Evolutionary conservation across 106 monocot genomes (phyloP), one percentile per base, ranked within the genome.

Genomic region (Dendrobium huoshanense): DNA sequence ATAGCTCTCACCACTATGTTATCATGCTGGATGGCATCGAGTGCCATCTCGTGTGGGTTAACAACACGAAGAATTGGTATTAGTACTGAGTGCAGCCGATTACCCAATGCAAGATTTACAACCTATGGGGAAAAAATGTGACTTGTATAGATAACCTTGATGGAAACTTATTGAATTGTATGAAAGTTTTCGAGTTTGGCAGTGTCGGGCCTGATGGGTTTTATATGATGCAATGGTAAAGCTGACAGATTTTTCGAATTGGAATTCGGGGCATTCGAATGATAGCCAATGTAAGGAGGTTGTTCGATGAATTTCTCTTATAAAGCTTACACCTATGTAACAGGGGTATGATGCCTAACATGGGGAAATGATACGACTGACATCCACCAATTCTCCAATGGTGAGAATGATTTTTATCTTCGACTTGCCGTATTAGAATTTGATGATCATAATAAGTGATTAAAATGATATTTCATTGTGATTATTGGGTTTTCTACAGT

Each of bases 261-360:
- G 81, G 86, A 16, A 68, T 20, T 5, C 5, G 1, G 47, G 55
- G 16, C 75, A 64, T 55, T 29, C 7, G 9, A 64, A 76, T 65
- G 65, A 24, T 55, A 27, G 67, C 5, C 73, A 72, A 9, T 91
- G 91, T 56, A 18, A 33, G 19, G 43, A 78, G 7, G 17, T 27
- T 91, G 91, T 59, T 11, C 82, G 67, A 78, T 5, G 11, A 88
- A 91, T 44, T 88, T 86, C 55, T 91, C 91, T 2, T 91, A 86
- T 55, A 86, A 70, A 56, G 91, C 84, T 13, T 91, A 88, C 73
- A 48, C 84, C 10, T 80, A 20, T 15, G 82, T 77, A 1, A 67
- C 68, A 2, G 91, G 91, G 33, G 88, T 88, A 4, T 77, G 82
- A 16, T 91, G 91, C 43, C 65, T 91, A 67, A 80, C 73, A 10